Conservation (phyloP, 2,329 filamentous ascomycete species). For the Colletotrichum filicis region DNA sequence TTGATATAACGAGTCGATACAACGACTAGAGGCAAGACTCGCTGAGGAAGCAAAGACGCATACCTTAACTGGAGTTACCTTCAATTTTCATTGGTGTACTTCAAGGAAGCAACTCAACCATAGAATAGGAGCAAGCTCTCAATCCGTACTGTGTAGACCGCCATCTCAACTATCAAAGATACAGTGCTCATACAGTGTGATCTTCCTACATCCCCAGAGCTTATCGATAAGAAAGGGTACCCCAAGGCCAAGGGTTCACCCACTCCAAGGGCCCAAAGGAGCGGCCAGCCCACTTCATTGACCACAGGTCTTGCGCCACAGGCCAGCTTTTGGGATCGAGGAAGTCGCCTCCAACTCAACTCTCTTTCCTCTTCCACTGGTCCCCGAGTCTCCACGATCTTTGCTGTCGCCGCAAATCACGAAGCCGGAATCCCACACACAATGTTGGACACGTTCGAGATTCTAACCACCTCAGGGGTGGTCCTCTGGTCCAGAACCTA, state of each 20-base stretch:
- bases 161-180: accelerated
- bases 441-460: constrained; percentile 98
- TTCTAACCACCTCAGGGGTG: constrained; percentile 93
- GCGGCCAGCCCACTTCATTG: constrained; percentile 16
- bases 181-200: not conserved
- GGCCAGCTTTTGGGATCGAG: constrained; percentile 31
- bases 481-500: constrained; percentile 96
- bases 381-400: not conserved
- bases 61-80: no score
- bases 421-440: constrained; percentile 5
- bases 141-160: no score
- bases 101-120: no score
- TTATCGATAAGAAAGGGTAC: constrained; percentile 23
- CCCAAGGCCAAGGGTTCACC: not conserved
- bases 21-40: not conserved
- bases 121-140: no score
- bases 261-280: not conserved
- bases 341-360: constrained; percentile 20
- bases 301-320: constrained; percentile 30
- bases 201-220: constrained; percentile 4
- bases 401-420: not conserved
- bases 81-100: no score
- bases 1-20: not conserved
- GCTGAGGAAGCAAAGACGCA: no score
- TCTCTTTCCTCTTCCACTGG: not conserved